Evolutionary conservation across 2,329 filamentous ascomycete genomes (phyloP), one percentile per base, ranked within the genome.

Genomic region (Stagonosporopsis cucurbitacearum): DNA sequence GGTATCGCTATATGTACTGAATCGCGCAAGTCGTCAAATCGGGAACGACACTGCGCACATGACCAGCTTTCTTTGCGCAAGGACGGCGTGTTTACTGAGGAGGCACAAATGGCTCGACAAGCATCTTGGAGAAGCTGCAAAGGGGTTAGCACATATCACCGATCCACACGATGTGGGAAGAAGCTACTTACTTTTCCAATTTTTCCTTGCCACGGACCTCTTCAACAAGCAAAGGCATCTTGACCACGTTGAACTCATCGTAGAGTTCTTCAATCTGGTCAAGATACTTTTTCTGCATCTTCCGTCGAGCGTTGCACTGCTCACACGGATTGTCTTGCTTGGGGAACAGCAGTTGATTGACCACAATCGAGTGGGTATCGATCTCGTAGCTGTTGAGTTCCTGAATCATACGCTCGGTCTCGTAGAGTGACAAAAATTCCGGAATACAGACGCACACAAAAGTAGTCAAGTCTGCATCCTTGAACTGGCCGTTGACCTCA

Each of bases 351-450:
- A 99, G 84, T 82, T 99, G 95, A 78, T 99, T 99, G 70, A 99
- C 95, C 41, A 99, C 95, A 75, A 99, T 98, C 73, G 89, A 88
- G 80, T 98, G 95, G 6, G 94, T 96, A 77, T 99, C 95, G 75
- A 99, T 99, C 71, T 89, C 83, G 80, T 96, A 99, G 75, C 86
- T 90, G 43, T 92, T 88, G 59, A 99, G 83, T 81, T 99, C 95
- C 82, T 99, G 95, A 69, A 99, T 98, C 95, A 99, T 98, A 70
- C 95, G 90, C 82, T 99, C 95, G 59, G 95, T 99, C 84, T 99
- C 95, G 81, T 99, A 99, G 48, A 99, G 84, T 33, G 89, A 93
- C 68, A 99, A 78, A 81, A 99, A 99, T 79, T 99, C 95, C 49
- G 95, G 91, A 75, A 99, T 99, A 77, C 95, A 96, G 58, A 99